Conservation (phyloP, 176 grass and related monocot genomes). For the Canna indica region DNA sequence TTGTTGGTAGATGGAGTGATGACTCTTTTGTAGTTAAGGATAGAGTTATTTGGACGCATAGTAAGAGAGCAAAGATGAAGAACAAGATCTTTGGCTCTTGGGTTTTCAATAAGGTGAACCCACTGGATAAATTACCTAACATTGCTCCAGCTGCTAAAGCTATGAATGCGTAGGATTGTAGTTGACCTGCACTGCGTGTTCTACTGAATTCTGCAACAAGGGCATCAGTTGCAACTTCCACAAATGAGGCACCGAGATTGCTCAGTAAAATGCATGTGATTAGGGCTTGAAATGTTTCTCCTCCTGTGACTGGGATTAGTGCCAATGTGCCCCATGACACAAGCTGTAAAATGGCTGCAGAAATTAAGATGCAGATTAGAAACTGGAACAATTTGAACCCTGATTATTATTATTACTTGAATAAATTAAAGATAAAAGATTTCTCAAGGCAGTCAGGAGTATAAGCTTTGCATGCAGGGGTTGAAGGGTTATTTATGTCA, state of each 20-base stretch:
- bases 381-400: background rate
- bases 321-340: constrained; percentile 70
- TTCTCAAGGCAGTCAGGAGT: background rate
- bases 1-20: constrained; percentile 18
- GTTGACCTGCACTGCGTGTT: constrained; percentile 43
- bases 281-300: constrained; percentile 48
- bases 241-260: constrained; percentile 65
- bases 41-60: constrained; percentile 53
- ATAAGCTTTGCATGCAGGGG: too few relatives aligned
- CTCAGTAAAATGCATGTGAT: constrained; percentile 79
- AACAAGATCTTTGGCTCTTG: constrained; percentile 71
- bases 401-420: too few relatives aligned
- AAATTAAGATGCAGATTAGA: background rate
- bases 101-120: constrained; percentile 52
- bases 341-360: constrained; percentile 64
- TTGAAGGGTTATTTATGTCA: too few relatives aligned
- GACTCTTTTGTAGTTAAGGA: constrained; percentile 51
- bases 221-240: constrained; percentile 78
- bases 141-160: constrained; percentile 64
- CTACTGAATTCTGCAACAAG: constrained; percentile 62
- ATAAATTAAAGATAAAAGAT: background rate
- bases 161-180: constrained; percentile 76
- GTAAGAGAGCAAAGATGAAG: constrained; percentile 46
- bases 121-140: constrained; percentile 63
- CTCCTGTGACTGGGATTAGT: constrained; percentile 35